Evolutionary conservation across 768 basidiomycete genomes (phyloP).

Genomic region (Dioszegia hungarica): DNA sequence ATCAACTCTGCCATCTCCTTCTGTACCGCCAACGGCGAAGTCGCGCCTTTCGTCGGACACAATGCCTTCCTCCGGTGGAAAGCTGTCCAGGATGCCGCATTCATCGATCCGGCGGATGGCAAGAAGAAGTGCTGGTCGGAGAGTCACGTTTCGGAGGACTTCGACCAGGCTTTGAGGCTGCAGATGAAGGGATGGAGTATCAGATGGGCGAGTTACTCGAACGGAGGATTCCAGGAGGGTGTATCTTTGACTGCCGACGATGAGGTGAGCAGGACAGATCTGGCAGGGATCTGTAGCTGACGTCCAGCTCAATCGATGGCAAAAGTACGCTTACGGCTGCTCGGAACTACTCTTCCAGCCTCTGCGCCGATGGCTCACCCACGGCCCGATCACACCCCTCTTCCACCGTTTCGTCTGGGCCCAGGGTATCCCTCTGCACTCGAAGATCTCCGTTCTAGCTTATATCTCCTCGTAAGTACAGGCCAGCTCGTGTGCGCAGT

Average conservation of each 20-base stretch:
- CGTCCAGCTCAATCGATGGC: constrained; percentile 65
- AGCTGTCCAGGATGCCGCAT: constrained; percentile 74
- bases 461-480: constrained; percentile 51
- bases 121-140: constrained; percentile 76
- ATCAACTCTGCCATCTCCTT: constrained; percentile 58
- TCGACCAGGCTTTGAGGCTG: constrained; percentile 49
- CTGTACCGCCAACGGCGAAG: constrained; percentile 47
- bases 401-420: constrained; percentile 48
- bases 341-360: constrained; percentile 74
- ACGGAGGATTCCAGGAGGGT: constrained; percentile 85
- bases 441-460: constrained; percentile 57
- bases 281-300: background rate
- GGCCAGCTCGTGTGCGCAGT: background rate
- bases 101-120: constrained; percentile 63
- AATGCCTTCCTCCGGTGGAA: constrained; percentile 72
- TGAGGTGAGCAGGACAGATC: constrained; percentile 55
- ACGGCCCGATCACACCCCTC: constrained; percentile 67
- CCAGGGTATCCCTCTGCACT: constrained; percentile 54
- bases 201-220: constrained; percentile 68
- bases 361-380: constrained; percentile 66
- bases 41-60: constrained; percentile 40
- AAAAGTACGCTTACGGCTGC: constrained; percentile 56
- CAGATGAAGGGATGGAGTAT: constrained; percentile 56
- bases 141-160: constrained; percentile 65
- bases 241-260: constrained; percentile 85